phyloP scores from a whole-genome alignment of 306 rosid species.

The Glycine latifolia region DNA sequence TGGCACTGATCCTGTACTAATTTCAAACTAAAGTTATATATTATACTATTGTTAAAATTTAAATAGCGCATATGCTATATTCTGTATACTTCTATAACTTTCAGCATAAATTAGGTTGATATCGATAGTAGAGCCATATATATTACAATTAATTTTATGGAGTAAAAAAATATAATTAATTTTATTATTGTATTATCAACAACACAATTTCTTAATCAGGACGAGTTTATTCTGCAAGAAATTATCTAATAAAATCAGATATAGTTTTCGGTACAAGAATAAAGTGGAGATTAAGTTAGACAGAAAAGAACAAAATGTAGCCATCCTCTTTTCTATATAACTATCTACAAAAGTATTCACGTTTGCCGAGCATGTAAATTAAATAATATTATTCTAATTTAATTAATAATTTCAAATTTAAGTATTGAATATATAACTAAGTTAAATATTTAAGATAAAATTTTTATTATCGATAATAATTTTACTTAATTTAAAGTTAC shows the following conservation, averaged over 20 bases:
- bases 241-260: neutral
- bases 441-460: too few relatives aligned
- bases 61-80: neutral
- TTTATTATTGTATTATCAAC: neutral
- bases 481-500: too few relatives aligned
- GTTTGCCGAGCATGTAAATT: too few relatives aligned
- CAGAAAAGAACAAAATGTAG: conserved; percentile 28
- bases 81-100: neutral
- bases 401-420: too few relatives aligned
- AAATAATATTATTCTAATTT: too few relatives aligned
- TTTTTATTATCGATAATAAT: too few relatives aligned
- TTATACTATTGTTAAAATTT: too few relatives aligned
- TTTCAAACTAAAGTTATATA: too few relatives aligned
- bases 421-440: neutral
- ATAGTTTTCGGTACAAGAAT: neutral
- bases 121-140: neutral
- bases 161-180: neutral
- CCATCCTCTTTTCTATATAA: neutral
- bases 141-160: neutral
- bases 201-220: neutral
- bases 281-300: neutral
- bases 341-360: conserved; percentile 10
- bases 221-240: neutral
- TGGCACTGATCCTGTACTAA: too few relatives aligned
- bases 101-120: neutral